Conservation (phyloP, 306 rosid species). For the Alnus rubra region DNA sequence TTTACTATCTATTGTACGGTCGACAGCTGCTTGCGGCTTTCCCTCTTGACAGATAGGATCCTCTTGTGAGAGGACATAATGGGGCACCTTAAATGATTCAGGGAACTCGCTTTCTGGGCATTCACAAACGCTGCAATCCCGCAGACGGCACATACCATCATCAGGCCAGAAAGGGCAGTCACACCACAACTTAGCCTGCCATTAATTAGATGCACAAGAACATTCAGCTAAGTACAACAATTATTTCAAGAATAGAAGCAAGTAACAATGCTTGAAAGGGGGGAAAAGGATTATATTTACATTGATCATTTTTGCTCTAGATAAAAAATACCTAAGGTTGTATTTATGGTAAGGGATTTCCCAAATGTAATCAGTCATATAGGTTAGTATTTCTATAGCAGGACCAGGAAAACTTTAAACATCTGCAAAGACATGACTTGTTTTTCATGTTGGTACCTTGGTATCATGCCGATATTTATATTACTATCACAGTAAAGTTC, state of each 20-base stretch:
- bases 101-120: slow-evolving; percentile 93
- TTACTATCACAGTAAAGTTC: background rate
- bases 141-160: slow-evolving; percentile 96
- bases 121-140: slow-evolving; percentile 68
- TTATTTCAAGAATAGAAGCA: background rate
- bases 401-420: background rate
- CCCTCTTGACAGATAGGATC: slow-evolving; percentile 94
- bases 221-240: background rate
- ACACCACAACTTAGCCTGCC: slow-evolving; percentile 86
- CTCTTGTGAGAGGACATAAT: slow-evolving; percentile 54
- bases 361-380: background rate
- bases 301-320: background rate
- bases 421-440: background rate
- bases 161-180: slow-evolving; percentile 99
- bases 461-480: background rate
- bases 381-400: background rate
- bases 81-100: slow-evolving; percentile 70
- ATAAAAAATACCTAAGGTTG: background rate
- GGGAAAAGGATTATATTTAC: background rate
- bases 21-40: slow-evolving; percentile 93
- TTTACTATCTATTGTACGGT: slow-evolving; percentile 81
- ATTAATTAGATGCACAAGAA: slow-evolving; percentile 22
- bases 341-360: background rate
- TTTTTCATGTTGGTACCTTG: background rate
- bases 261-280: background rate